A percentile compares a stretch with the other conserved stretches of the same genome.
These are phyloP conservation scores for Saxophila tyrrhenica DNA, from an alignment of 495 filamentous ascomycete species.

Conservation along the genomic window DNA sequence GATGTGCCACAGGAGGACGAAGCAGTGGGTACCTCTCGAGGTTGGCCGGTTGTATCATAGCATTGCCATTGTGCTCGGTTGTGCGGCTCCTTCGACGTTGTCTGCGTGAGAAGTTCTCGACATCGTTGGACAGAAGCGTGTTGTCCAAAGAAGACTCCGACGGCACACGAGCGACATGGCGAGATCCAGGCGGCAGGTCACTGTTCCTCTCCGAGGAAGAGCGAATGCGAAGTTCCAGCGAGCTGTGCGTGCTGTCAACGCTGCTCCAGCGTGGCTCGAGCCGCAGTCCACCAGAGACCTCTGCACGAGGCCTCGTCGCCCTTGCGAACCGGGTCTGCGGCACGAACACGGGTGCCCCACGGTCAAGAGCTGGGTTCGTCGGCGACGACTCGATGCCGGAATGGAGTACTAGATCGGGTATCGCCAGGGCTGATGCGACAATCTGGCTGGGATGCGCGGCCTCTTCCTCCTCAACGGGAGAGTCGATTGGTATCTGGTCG, in stretches of 20 bases:
- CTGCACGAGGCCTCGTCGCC: not conserved
- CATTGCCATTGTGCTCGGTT: conserved; percentile 5
- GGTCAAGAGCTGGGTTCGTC: conserved; percentile 1
- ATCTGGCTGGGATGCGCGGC: not conserved
- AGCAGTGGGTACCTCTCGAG: conserved; percentile 14
- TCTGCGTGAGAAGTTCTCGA: not conserved
- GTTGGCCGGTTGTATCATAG: not conserved
- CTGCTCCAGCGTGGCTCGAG: conserved; percentile 8
- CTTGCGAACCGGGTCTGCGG: conserved; percentile 13
- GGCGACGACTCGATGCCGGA: not conserved
- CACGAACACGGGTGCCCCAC: conserved; percentile 16
- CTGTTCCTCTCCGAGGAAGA: conserved; percentile 14
- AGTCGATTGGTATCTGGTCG: not conserved
- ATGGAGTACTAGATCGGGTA: conserved; percentile 7
- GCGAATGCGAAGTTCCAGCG: conserved; percentile 5
- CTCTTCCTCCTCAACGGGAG: not conserved
- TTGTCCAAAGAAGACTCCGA: not conserved
- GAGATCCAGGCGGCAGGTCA: not conserved
- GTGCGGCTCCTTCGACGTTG: conserved; percentile 2
- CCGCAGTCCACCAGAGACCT: not conserved
- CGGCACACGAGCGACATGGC: not conserved
- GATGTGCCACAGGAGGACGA: not conserved
- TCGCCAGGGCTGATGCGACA: not conserved
- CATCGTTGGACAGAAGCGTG: not conserved
- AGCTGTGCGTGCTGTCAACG: conserved; percentile 9